Evolutionary conservation across 495 filamentous ascomycete genomes (phyloP).

Genomic region (Corynascus novoguineensis): DNA sequence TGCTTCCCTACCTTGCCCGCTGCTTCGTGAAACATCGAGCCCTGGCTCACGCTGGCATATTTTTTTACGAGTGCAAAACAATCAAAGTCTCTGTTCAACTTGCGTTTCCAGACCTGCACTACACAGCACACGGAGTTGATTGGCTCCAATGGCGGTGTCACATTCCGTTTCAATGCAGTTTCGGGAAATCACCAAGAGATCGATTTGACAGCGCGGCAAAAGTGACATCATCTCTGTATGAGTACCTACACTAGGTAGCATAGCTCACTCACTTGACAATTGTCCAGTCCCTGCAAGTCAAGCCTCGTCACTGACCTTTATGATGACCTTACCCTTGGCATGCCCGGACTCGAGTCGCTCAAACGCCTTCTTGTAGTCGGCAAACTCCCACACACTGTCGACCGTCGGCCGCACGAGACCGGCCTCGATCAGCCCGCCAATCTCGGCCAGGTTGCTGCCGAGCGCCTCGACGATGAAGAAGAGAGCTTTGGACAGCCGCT

Average conservation of each 20-base stretch:
- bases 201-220: constrained; percentile 44
- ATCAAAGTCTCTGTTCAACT: too few relatives aligned
- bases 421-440: constrained; percentile 55
- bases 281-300: not conserved
- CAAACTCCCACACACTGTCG: constrained; percentile 57
- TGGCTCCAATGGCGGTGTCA: constrained; percentile 18
- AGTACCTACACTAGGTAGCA: not conserved
- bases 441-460: constrained; percentile 55
- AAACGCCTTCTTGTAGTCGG: constrained; percentile 58
- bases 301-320: constrained; percentile 36
- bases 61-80: too few relatives aligned
- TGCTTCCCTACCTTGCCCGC: constrained; percentile 18
- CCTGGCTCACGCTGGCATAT: not conserved
- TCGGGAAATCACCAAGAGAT: not conserved
- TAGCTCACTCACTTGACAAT: not conserved
- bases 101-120: not conserved
- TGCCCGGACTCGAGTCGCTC: constrained; percentile 56
- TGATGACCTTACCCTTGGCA: constrained; percentile 64
- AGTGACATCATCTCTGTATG: constrained; percentile 19
- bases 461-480: constrained; percentile 52
- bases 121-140: not conserved
- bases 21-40: constrained; percentile 18
- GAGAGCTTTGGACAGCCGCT: constrained; percentile 31
- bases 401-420: constrained; percentile 58
- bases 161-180: not conserved